Conservation (phyloP, 768 basidiomycete species). For the Hygrophorus pudorinus region DNA sequence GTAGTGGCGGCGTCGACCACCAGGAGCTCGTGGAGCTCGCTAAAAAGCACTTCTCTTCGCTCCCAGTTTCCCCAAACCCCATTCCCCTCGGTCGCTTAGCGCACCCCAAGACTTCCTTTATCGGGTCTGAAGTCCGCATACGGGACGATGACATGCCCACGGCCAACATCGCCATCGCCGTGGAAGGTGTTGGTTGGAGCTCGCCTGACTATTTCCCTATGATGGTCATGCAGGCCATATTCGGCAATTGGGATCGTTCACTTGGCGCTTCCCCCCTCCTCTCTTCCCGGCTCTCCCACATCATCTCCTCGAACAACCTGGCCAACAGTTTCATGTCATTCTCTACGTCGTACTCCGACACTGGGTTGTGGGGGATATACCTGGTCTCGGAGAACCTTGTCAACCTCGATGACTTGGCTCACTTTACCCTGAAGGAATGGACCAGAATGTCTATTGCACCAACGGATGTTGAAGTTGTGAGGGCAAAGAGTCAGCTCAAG, state of each 20-base stretch:
- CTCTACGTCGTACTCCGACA: conserved; percentile 97
- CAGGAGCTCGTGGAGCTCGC: conserved; percentile 88
- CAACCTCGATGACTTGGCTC: conserved; percentile 88
- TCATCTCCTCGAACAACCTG: conserved; percentile 87
- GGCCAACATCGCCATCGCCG: conserved; percentile 91
- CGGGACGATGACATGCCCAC: conserved; percentile 87
- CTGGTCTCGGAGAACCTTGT: conserved; percentile 88
- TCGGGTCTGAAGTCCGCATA: conserved; percentile 92
- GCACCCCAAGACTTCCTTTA: conserved; percentile 70
- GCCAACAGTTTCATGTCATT: conserved; percentile 99
- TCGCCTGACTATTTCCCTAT: conserved; percentile 99
- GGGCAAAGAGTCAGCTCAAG: conserved; percentile 98
- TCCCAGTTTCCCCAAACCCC: conserved; percentile 82
- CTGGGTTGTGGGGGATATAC: conserved; percentile 98
- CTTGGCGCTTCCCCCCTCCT: conserved; percentile 85
- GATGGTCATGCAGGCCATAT: conserved; percentile 95
- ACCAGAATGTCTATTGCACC: conserved; percentile 87
- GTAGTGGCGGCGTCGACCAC: conserved; percentile 93
- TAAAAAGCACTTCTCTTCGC: conserved; percentile 82
- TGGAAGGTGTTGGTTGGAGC: conserved; percentile 97
- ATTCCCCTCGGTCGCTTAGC: conserved; percentile 78
- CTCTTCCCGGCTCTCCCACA: conserved; percentile 85
- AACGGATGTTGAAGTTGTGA: conserved; percentile 80
- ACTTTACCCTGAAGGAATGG: conserved; percentile 96
- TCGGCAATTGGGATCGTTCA: conserved; percentile 99